Conservation (phyloP, 352 stramenopile genomes). For the Phytopythium litorale region DNA sequence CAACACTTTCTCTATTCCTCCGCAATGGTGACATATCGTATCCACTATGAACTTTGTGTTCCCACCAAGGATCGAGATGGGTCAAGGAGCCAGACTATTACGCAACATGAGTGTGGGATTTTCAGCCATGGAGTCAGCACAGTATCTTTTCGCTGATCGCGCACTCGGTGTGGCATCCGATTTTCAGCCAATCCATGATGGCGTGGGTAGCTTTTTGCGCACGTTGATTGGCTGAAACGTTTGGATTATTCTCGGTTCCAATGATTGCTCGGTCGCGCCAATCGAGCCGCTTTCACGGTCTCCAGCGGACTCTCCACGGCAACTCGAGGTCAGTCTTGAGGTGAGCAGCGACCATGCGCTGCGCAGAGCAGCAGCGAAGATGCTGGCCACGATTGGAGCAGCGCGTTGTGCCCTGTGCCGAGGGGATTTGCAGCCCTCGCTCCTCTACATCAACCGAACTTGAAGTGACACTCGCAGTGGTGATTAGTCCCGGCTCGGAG, state of each 20-base stretch:
- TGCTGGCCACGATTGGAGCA: not conserved
- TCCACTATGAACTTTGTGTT: not conserved
- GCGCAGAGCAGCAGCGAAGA: not conserved
- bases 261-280: not conserved
- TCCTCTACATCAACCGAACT: not conserved
- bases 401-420: not conserved
- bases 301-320: too few relatives aligned
- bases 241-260: not conserved
- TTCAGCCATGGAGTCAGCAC: not conserved
- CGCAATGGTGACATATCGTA: too few relatives aligned
- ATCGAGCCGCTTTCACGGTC: not conserved
- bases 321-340: too few relatives aligned
- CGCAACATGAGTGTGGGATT: not conserved
- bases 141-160: constrained; percentile 1
- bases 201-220: not conserved
- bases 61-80: not conserved
- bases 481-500: not conserved
- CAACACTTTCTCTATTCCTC: too few relatives aligned
- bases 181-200: not conserved
- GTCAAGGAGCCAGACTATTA: not conserved
- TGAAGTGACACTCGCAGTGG: not conserved
- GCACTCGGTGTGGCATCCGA: not conserved
- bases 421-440: not conserved
- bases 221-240: not conserved
- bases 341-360: too few relatives aligned